phyloP scores from a whole-genome alignment of 495 filamentous ascomycete genomes.

The Darksidea phi region DNA sequence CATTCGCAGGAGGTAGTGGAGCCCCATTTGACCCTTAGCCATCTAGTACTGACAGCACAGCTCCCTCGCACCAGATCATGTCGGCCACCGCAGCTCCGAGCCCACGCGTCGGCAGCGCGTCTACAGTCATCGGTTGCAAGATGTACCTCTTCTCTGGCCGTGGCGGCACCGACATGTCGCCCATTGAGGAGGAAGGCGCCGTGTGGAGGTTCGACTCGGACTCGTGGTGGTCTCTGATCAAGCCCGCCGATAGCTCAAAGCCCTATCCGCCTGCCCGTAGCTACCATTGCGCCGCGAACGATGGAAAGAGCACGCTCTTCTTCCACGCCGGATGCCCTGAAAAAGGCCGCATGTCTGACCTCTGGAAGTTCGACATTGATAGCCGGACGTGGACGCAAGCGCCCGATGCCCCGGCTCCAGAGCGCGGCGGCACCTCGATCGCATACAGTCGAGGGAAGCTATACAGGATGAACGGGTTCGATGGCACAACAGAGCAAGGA shows the following conservation, averaged over 20 bases:
- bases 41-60: constrained; percentile 14
- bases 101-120: constrained; percentile 56
- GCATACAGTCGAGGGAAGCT: constrained; percentile 56
- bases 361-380: constrained; percentile 70
- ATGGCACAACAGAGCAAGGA: constrained; percentile 63
- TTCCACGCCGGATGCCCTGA: constrained; percentile 70
- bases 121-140: constrained; percentile 45
- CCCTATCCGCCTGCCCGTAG: constrained; percentile 48
- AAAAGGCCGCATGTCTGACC: constrained; percentile 58
- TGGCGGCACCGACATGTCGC: constrained; percentile 54
- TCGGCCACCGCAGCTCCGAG: constrained; percentile 6
- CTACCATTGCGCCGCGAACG: constrained; percentile 49
- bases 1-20: constrained; percentile 13
- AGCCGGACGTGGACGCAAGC: constrained; percentile 60
- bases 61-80: constrained; percentile 10
- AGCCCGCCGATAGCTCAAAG: constrained; percentile 27
- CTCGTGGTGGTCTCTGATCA: constrained; percentile 39
- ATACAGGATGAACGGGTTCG: constrained; percentile 73
- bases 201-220: constrained; percentile 51
- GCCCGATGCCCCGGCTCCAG: constrained; percentile 58
- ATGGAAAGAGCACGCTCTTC: constrained; percentile 58
- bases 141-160: constrained; percentile 60
- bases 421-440: constrained; percentile 64
- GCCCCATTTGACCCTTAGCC: neutral
- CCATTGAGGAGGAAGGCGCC: constrained; percentile 54